Conservation (phyloP, 1,284 basidiomycete species). For the Pseudozyma sp. region DNA sequence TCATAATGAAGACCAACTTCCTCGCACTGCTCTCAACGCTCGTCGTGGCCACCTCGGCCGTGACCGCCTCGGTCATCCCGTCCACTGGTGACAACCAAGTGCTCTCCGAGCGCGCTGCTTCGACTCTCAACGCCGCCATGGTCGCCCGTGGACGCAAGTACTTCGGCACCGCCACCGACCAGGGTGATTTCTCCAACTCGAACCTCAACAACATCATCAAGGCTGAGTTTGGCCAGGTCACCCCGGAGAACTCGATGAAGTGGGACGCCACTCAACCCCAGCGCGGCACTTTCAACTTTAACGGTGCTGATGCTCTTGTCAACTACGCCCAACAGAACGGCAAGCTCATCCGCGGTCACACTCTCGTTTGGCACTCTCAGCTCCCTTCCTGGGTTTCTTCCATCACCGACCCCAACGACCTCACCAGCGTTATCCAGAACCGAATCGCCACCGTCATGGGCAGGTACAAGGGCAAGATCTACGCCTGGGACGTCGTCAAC, state of each 20-base stretch:
- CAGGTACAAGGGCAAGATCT: slow-evolving; percentile 27
- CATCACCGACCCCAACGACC: slow-evolving; percentile 23
- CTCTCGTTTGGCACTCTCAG: slow-evolving; percentile 26
- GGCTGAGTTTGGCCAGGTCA: slow-evolving; percentile 14
- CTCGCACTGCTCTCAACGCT: slow-evolving; percentile 16
- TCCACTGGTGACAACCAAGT: neutral
- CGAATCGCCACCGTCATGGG: slow-evolving; percentile 20
- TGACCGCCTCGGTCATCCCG: slow-evolving; percentile 20
- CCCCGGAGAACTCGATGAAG: slow-evolving; percentile 34
- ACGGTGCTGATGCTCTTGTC: slow-evolving; percentile 22
- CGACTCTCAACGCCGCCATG: slow-evolving; percentile 20
- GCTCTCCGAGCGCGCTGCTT: slow-evolving; percentile 6
- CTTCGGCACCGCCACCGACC: slow-evolving; percentile 17
- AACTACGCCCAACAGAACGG: slow-evolving; percentile 23
- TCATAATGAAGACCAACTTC: slow-evolving; percentile 33
- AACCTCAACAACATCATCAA: slow-evolving; percentile 15
- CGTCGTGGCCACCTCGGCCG: slow-evolving; percentile 2
- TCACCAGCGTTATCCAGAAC: slow-evolving; percentile 27
- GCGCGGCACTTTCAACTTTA: slow-evolving; percentile 17
- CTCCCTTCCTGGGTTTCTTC: slow-evolving; percentile 14
- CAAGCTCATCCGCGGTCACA: slow-evolving; percentile 29
- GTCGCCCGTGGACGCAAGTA: slow-evolving; percentile 6
- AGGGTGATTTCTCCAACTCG: slow-evolving; percentile 3
- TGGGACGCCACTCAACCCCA: slow-evolving; percentile 25
- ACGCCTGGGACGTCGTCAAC: slow-evolving; percentile 32